Percentiles rank a stretch among this genome's conserved stretches.
phyloP scores from a whole-genome alignment of 805 yeast genomes.

The Saitoella complicata region DNA sequence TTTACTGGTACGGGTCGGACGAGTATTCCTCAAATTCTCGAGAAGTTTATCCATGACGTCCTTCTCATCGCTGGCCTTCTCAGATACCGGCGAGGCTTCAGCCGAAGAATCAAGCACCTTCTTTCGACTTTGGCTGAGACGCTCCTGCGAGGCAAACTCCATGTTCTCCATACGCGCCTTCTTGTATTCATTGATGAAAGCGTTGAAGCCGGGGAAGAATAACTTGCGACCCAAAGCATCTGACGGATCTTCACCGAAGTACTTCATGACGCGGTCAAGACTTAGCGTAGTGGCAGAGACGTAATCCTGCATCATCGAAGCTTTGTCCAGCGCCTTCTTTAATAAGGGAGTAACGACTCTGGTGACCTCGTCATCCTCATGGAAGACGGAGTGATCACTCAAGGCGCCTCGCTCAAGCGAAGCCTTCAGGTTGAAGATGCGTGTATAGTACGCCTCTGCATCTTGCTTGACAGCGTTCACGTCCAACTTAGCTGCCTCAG shows the following conservation, averaged over 20 bases:
- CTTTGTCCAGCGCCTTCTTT: conserved; percentile 60
- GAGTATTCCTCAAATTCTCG: conserved; percentile 75
- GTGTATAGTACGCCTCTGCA: conserved; percentile 44
- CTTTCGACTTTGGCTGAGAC: conserved; percentile 34
- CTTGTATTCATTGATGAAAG: conserved; percentile 63
- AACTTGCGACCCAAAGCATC: conserved; percentile 51
- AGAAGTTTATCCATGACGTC: conserved; percentile 72
- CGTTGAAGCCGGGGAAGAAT: conserved; percentile 66
- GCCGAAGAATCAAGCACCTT: conserved; percentile 33
- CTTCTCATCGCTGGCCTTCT: conserved; percentile 25
- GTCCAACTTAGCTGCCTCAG: conserved; percentile 39
- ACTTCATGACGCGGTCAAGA: conserved; percentile 55
- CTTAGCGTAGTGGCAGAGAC: conserved; percentile 45
- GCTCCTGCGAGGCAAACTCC: conserved; percentile 65
- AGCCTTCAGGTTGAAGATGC: conserved; percentile 51
- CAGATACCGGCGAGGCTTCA: conserved; percentile 7
- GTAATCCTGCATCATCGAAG: conserved; percentile 47
- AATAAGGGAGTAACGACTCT: conserved; percentile 45
- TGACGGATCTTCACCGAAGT: conserved; percentile 75
- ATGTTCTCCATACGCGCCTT: conserved; percentile 67
- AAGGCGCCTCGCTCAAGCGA: conserved; percentile 72
- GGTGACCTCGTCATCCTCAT: conserved; percentile 67
- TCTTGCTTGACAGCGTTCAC: conserved; percentile 69
- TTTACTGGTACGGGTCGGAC: conserved; percentile 29
- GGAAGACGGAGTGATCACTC: conserved; percentile 61